Base-by-base conservation (phyloP, 202 grass and related monocot genomes). In the Brachypodium distachyon region DNA sequence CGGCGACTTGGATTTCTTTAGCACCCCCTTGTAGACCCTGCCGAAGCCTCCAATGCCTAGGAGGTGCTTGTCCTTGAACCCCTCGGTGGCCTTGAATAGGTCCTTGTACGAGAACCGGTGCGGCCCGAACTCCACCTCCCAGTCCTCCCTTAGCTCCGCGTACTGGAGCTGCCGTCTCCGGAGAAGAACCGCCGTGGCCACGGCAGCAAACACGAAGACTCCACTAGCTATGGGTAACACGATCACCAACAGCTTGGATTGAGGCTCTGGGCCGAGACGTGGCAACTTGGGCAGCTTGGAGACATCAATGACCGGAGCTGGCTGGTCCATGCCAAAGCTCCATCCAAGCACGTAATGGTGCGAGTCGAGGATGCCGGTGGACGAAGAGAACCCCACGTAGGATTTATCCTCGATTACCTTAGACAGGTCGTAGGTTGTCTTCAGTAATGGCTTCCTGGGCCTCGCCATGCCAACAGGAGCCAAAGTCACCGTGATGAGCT, bases 351-450 rank as follows among this genome's bases (percentile, higher is more conserved):
- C 49, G 0, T 72, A 72, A 12, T 72, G 68, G 39, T 23, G 69
- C 14, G 69, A 54, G 9, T 40, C 7, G 34, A 39, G 69, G 3
- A 39, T 19, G 4, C 60, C 48, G 0, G 70, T 67, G 0, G 39
- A 42, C 17, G 70, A 43, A 4, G 80, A 74, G n/a, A 82, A 74
- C 3, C 70, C 80, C 9, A 62, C 17, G 26, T 56, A 67, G 13
- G 70, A 32, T 9, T 3, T 16, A 3, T 82, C 49, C 9, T 26
- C 29, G 55, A 74, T 1, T 1, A 82, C 27, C 1, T 0, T 8
- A 25, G 80, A 82, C 5, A 82, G 80, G 38, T 82, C 40, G 7
- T 56, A 46, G 5, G 14, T 37, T 12, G 4, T 23, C 11, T 71
- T 36, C 12, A 56, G 9, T 7, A 82, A 6, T 9, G 80, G 70